Evolutionary conservation across 495 filamentous ascomycete species (phyloP).

Genomic region (Penicillium cataractarum): DNA sequence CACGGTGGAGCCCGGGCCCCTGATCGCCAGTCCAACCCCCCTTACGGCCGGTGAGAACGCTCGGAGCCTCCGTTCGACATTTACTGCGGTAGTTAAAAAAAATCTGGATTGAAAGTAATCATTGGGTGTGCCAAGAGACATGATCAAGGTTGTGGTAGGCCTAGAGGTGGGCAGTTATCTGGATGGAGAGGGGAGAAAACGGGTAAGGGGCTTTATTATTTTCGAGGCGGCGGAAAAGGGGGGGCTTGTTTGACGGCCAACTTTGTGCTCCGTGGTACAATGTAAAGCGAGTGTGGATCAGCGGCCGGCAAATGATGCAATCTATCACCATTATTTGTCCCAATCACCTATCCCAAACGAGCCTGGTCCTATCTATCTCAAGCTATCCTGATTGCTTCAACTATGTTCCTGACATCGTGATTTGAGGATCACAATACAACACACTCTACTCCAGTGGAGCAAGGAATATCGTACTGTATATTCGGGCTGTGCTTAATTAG

Average conservation of each 20-base stretch:
- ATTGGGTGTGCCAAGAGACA: background rate
- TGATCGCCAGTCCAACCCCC: conserved; percentile 18
- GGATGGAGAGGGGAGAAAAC: background rate
- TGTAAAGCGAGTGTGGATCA: background rate
- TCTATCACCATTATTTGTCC: conserved; percentile 19
- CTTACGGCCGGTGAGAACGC: conserved; percentile 4
- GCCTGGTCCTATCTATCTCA: background rate
- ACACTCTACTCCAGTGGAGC: no score
- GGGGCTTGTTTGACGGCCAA: background rate
- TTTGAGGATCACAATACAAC: background rate
- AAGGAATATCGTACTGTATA: no score
- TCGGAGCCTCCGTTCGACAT: background rate
- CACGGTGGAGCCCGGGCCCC: conserved; percentile 18
- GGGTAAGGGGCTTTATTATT: no score
- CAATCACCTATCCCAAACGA: background rate
- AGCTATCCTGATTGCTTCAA: background rate
- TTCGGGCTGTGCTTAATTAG: no score
- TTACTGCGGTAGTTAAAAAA: background rate
- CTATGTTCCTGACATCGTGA: background rate
- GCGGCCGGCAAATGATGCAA: conserved; percentile 17
- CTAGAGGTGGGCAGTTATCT: background rate
- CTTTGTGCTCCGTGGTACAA: background rate
- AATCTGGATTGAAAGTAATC: background rate
- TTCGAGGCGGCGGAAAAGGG: background rate
- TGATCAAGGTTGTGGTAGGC: background rate